phyloP scores from a whole-genome alignment of 768 basidiomycete species.

The Rhizopogon roseolus region DNA sequence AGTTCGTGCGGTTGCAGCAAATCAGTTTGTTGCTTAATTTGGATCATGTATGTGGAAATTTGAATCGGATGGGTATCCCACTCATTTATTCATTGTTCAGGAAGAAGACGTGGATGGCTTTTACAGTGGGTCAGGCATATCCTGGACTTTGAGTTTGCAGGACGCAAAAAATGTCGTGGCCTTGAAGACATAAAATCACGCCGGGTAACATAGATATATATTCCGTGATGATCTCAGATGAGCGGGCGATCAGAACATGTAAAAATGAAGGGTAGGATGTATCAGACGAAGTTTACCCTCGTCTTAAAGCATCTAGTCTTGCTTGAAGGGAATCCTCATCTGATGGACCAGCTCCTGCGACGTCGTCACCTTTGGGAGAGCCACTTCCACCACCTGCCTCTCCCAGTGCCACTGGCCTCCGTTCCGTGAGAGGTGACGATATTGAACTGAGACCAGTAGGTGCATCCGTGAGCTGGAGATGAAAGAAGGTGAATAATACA shows the following conservation, averaged over 20 bases:
- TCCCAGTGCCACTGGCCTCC: constrained; percentile 84
- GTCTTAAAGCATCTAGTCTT: constrained; percentile 82
- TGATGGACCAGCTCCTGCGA: constrained; percentile 32
- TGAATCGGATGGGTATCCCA: neutral
- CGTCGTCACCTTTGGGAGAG: constrained; percentile 27
- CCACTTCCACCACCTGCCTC: constrained; percentile 39
- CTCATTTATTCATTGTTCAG: constrained; percentile 31
- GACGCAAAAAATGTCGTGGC: constrained; percentile 71
- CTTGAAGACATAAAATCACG: constrained; percentile 36
- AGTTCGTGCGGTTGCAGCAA: constrained; percentile 89
- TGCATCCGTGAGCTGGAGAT: constrained; percentile 70
- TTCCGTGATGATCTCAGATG: constrained; percentile 4
- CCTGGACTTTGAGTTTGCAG: constrained; percentile 75
- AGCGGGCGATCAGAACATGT: constrained; percentile 1
- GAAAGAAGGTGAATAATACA: constrained; percentile 8
- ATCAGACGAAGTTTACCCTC: constrained; percentile 38
- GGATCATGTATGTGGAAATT: constrained; percentile 49
- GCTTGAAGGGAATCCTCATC: constrained; percentile 96
- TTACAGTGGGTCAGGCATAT: constrained; percentile 88
- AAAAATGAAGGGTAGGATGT: neutral
- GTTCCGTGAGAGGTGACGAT: constrained; percentile 57
- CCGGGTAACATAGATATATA: constrained; percentile 1
- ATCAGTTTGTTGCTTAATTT: constrained; percentile 89
- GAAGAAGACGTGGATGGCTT: constrained; percentile 95
- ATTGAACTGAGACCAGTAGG: constrained; percentile 66